Evolutionary conservation across 176 grass and related monocot species (phyloP).

Genomic region (Sorghum bicolor): DNA sequence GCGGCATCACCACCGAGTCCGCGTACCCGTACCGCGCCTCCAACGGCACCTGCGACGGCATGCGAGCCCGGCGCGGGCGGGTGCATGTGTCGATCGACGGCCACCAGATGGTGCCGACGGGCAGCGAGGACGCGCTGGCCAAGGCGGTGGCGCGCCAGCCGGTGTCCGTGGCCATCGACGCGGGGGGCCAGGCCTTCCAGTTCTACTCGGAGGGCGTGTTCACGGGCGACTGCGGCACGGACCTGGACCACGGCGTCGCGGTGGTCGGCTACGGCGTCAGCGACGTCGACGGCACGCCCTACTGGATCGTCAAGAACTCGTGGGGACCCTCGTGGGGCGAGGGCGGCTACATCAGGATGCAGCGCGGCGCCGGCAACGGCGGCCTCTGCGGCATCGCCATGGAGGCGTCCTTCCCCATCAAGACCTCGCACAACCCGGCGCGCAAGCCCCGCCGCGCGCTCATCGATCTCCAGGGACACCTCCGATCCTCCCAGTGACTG

Average conservation of each 20-base stretch:
- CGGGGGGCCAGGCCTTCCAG: conserved; percentile 50
- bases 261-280: conserved; percentile 61
- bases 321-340: conserved; percentile 66
- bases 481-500: conserved; percentile 14
- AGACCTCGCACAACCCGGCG: conserved; percentile 51
- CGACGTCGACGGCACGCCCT: conserved; percentile 38
- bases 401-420: conserved; percentile 74
- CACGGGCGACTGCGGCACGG: conserved; percentile 59
- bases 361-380: conserved; percentile 42
- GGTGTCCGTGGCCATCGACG: conserved; percentile 71
- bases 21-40: conserved; percentile 61
- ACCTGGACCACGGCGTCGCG: conserved; percentile 76
- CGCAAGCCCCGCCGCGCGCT: conserved; percentile 25
- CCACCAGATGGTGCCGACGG: conserved; percentile 55
- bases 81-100: conserved; percentile 64
- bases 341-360: conserved; percentile 64
- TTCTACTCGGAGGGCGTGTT: conserved; percentile 87
- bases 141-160: conserved; percentile 71
- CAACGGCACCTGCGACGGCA: conserved; percentile 56
- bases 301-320: conserved; percentile 82
- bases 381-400: conserved; percentile 87
- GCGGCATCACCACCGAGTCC: conserved; percentile 59
- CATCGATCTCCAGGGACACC: neutral
- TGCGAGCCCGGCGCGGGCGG: conserved; percentile 6
- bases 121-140: conserved; percentile 49